phyloP scores from a whole-genome alignment of 345 rosid species.

The Alliaria petiolata region DNA sequence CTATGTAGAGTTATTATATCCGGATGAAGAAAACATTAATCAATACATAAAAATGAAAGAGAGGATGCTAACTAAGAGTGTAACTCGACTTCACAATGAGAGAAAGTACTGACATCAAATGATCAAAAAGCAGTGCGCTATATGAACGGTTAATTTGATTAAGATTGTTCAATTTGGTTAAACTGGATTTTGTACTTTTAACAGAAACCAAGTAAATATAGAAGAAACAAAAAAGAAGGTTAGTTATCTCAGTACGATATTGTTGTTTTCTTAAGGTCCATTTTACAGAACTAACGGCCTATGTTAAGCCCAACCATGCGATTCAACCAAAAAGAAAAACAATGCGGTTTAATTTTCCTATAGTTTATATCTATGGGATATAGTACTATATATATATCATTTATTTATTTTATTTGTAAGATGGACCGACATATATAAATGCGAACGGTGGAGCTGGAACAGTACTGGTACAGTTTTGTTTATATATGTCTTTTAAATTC shows the following conservation, averaged over 20 bases:
- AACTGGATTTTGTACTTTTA: no score
- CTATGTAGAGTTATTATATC: no score
- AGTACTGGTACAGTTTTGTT: slow-evolving; percentile 27
- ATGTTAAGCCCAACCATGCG: slow-evolving; percentile 23
- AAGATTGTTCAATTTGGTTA: no score
- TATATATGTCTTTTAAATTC: slow-evolving; percentile 32
- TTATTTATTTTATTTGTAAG: not conserved
- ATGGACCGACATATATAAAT: slow-evolving; percentile 27
- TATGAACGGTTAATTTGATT: no score
- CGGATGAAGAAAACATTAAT: no score
- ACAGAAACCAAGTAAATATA: no score
- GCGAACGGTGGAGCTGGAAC: slow-evolving; percentile 28
- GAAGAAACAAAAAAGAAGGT: no score
- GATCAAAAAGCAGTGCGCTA: no score
- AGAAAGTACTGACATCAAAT: no score
- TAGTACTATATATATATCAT: not conserved
- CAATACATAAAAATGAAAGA: no score
- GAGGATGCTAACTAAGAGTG: no score
- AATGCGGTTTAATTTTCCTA: not conserved
- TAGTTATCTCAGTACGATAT: not conserved
- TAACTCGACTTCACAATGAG: no score
- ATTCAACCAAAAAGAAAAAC: not conserved
- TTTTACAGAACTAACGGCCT: not conserved
- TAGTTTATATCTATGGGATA: not conserved
- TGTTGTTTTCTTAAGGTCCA: not conserved